Evolutionary conservation across 2,329 filamentous ascomycete species (phyloP).

Genomic region (Microcyclosporella mali): DNA sequence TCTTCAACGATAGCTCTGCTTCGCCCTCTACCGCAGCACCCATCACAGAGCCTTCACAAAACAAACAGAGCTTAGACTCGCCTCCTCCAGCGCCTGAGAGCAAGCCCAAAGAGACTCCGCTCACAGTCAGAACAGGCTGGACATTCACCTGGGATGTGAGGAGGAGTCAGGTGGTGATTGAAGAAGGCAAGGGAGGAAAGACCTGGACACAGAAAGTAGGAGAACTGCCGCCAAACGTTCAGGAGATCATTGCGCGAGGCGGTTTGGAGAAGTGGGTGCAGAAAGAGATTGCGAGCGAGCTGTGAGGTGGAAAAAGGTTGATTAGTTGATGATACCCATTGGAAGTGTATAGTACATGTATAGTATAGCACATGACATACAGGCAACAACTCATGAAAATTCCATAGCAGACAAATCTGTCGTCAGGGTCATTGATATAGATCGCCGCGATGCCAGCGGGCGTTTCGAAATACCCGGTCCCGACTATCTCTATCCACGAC

Average conservation of each 20-base stretch:
- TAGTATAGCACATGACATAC: neutral
- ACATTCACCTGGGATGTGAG: conserved; percentile 74
- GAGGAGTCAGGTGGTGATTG: conserved; percentile 62
- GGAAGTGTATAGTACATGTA: conserved; percentile 5
- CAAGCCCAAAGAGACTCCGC: conserved; percentile 44
- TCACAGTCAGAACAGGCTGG: conserved; percentile 75
- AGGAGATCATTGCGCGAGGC: conserved; percentile 70
- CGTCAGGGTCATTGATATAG: too few relatives aligned
- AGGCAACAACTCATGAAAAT: too few relatives aligned
- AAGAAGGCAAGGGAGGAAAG: conserved; percentile 60
- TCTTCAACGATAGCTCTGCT: conserved; percentile 39
- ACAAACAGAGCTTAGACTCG: conserved; percentile 47
- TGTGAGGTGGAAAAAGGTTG: neutral
- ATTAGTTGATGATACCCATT: conserved; percentile 9
- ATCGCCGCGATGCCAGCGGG: too few relatives aligned
- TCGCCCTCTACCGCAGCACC: conserved; percentile 26
- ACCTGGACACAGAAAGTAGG: conserved; percentile 77
- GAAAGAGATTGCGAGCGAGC: conserved; percentile 51
- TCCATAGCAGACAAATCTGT: too few relatives aligned
- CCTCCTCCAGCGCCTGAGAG: conserved; percentile 36
- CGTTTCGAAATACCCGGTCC: too few relatives aligned
- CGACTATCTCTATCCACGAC: too few relatives aligned
- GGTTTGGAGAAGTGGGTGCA: conserved; percentile 81
- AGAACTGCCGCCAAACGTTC: conserved; percentile 76
- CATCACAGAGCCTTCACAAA: conserved; percentile 48